Evolutionary conservation across 2,329 filamentous ascomycete species (phyloP).

Genomic region (Nigrospora osmanthi): DNA sequence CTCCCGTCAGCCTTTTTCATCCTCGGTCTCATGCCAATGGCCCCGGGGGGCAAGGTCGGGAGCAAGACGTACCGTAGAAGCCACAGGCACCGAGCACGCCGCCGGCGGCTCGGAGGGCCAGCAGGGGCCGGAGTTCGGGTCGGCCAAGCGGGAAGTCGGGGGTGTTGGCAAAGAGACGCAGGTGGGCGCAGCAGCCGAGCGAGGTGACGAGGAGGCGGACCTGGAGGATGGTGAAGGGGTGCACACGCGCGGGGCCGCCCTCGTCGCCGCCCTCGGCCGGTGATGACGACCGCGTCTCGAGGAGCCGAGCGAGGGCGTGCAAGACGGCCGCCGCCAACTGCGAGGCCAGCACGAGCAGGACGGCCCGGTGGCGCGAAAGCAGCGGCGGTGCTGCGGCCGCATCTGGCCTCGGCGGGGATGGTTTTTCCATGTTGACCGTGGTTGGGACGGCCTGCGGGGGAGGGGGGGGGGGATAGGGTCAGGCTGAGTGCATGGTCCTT

Average conservation of each 20-base stretch:
- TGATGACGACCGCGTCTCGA: neutral
- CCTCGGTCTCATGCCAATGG: too few species aligned
- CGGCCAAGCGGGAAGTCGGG: neutral
- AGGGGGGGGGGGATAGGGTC: too few species aligned
- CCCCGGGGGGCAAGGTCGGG: too few species aligned
- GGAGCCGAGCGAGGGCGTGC: neutral
- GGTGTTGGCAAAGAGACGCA: neutral
- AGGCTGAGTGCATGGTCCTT: too few species aligned
- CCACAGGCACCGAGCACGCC: neutral
- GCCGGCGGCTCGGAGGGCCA: neutral
- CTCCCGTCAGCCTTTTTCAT: too few species aligned
- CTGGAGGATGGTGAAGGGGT: slow-evolving; percentile 1
- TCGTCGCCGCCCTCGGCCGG: neutral
- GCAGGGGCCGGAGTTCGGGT: neutral
- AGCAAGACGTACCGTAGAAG: neutral
- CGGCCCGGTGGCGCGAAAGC: neutral
- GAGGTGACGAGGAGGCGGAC: neutral
- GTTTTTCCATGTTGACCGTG: neutral
- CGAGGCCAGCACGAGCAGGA: neutral
- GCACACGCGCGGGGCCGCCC: neutral
- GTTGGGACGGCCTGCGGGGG: too few species aligned
- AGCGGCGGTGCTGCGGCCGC: neutral
- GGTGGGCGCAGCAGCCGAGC: neutral
- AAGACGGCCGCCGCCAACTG: neutral
- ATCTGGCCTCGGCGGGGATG: too few species aligned